Conservation (phyloP, 192 early-diverging fungal species). For the Dissophora ornata region DNA sequence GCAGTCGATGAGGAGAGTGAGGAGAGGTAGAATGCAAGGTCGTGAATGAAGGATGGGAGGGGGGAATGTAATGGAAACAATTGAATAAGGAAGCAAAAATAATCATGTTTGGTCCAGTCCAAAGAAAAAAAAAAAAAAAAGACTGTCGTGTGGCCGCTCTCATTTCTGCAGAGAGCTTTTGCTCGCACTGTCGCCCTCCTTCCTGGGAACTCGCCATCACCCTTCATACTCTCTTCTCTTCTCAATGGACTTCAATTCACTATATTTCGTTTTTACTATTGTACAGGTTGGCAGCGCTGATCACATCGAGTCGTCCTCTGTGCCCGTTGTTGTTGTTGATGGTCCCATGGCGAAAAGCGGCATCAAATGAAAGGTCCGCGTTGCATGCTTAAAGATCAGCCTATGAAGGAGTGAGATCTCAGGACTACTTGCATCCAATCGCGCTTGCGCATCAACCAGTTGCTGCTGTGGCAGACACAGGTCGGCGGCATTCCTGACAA, state of each 20-base stretch:
- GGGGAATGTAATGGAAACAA: not conserved
- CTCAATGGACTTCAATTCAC: too few relatives aligned
- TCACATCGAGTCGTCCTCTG: too few relatives aligned
- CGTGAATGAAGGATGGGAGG: not conserved
- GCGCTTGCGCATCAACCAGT: not conserved
- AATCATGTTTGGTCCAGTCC: too few relatives aligned
- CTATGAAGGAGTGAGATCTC: conserved; percentile 24
- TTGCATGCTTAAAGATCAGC: conserved; percentile 40
- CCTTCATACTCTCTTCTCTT: too few relatives aligned
- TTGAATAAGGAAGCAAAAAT: not conserved
- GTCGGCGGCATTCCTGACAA: conserved; percentile 32
- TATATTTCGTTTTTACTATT: too few relatives aligned
- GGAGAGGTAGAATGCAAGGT: not conserved
- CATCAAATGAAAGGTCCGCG: conserved; percentile 34
- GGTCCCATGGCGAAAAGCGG: conserved; percentile 36
- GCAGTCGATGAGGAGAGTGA: not conserved
- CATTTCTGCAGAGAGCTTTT: too few relatives aligned
- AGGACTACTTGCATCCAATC: conserved; percentile 4
- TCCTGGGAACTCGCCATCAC: too few relatives aligned
- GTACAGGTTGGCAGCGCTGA: too few relatives aligned
- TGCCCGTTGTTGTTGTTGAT: too few relatives aligned
- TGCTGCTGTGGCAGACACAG: conserved; percentile 13
- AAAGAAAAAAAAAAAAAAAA: too few relatives aligned
- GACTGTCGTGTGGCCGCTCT: too few relatives aligned
- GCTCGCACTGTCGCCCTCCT: too few relatives aligned